Evolutionary conservation across 2,329 filamentous ascomycete species (phyloP), one percentile per base, ranked within the genome.

Genomic region (Diaporthe citrichinensis): DNA sequence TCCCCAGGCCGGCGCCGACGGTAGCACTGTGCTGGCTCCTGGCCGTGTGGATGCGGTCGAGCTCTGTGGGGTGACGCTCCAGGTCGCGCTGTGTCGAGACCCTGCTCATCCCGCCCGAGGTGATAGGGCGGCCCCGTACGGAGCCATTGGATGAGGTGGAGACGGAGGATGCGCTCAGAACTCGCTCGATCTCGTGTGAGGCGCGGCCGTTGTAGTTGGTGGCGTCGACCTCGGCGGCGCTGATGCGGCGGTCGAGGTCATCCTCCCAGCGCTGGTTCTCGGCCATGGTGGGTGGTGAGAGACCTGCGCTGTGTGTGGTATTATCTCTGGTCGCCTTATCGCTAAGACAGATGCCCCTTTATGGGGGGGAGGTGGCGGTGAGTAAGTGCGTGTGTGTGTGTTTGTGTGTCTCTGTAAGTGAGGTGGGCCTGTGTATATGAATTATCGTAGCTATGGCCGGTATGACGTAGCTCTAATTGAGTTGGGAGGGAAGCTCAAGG

Each of bases 41-140:
- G 49, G 91, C 89, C 5, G 94, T 95, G 61, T 93, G 89, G 77
- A 96, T 95, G 51, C 94, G 90, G 81, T 90, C 91, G 76, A 96
- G 86, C 72, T 90, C 92, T 12, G 93, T 94, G 25, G 90, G 90
- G 78, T 94, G 90, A 74, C 92, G 88, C 81, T 94, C 93, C 53
- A 95, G 87, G 80, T 95, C 93, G 79, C 87, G 85, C 77, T 92
- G 88, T 5, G 93, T 94, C 7, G 91, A 87, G n/a, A 91, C 82
- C 71, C 92, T 88, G 80, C 89, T 91, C 84, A 94, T 89, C 75
- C 81, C 84, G 69, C 84, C 85, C 6, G 46, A 49, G 44, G 34
- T 62, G 14, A n/a, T 31, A 74, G 87, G 82, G 73, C 80, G 80
- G 31, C 79, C 80, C 14, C 79, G 82, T 44, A 80, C 80, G 14